Base-by-base conservation (phyloP, 192 early-diverging fungal species). In the Obelidium mucronatum region DNA sequence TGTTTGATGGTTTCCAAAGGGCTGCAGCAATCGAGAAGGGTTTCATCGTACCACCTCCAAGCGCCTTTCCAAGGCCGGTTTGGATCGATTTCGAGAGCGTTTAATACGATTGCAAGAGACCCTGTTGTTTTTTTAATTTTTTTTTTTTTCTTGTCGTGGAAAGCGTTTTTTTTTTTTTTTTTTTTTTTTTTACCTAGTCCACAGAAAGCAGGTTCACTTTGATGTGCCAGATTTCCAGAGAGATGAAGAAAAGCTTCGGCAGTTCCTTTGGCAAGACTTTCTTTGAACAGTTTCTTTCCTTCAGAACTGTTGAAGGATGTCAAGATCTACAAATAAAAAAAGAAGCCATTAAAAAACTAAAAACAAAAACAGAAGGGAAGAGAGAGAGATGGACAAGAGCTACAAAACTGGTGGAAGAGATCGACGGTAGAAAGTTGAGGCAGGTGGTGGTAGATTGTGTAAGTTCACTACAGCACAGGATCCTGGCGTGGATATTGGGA, bases 31-130 rank as follows among this genome's bases (percentile, higher is more conserved):
- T 89, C 85, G 26, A 89, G 78, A 82, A 89, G 83, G 15, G 80
- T 80, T 60, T 89, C 87, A 26, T 67, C 78, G 62, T 92, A 94
- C 93, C 93, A 96, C 35, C 93, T 81, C 96, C 96, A 98, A 1
- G 93, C 93, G 28, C 96, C 96, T 80, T 97, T 97, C 96, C 96
- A 98, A 19, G 85, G 84, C 44, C 90, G 83, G 22, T 91, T 85
- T 1, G 95, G 95, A 77, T 97, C 95, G 13, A 98, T 94, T 68
- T 94, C 92, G 37, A 98, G 85, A 3, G 96, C 94, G 76, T 98
- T 98, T 11, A 98, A 84, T 1, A 98, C 95, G 91, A 97, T 97
- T 58, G 94, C 92, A 70, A 77, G 76, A 34, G 72, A 74, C 1
- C 72, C 70, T 76, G 60, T 64, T 24, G 1, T 40, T 24, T 19